These are phyloP conservation scores for Ceraceosorus guamensis DNA, from an alignment of 1,284 basidiomycete genomes.

Conservation along the genomic window DNA sequence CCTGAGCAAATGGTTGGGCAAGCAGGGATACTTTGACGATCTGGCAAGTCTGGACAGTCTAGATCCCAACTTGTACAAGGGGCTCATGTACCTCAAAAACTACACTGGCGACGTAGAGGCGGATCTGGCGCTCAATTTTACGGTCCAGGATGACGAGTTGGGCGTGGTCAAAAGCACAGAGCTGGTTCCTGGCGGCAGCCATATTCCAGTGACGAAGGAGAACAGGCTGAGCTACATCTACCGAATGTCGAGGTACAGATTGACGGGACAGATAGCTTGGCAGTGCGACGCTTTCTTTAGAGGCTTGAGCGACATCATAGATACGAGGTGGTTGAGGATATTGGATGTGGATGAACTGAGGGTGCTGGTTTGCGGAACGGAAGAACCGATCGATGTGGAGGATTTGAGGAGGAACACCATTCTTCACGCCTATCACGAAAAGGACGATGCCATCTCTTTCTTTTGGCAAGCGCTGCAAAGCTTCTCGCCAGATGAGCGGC, in stretches of 20 bases:
- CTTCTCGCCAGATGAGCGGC: constrained; percentile 23
- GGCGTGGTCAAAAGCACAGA: constrained; percentile 72
- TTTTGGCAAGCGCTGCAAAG: constrained; percentile 40
- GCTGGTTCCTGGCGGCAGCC: constrained; percentile 73
- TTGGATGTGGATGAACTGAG: constrained; percentile 43
- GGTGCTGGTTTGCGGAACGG: constrained; percentile 38
- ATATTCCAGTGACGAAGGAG: constrained; percentile 77
- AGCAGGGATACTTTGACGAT: constrained; percentile 42
- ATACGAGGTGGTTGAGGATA: constrained; percentile 44
- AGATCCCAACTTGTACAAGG: constrained; percentile 75
- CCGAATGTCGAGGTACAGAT: constrained; percentile 76
- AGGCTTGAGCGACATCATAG: constrained; percentile 43
- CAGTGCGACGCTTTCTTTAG: constrained; percentile 66
- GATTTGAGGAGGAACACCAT: constrained; percentile 40
- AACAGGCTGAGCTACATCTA: constrained; percentile 84
- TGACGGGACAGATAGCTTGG: constrained; percentile 70
- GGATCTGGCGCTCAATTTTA: constrained; percentile 86
- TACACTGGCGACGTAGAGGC: constrained; percentile 73
- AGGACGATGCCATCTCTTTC: constrained; percentile 39
- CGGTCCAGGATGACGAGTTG: constrained; percentile 85
- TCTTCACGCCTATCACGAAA: constrained; percentile 40
- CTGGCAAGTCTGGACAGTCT: constrained; percentile 37
- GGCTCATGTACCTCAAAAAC: constrained; percentile 85
- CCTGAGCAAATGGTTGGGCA: constrained; percentile 60
- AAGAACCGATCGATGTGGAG: constrained; percentile 39